These are phyloP conservation scores for Copromyces sp. DNA, from an alignment of 495 filamentous ascomycete genomes.

Conservation along the genomic window DNA sequence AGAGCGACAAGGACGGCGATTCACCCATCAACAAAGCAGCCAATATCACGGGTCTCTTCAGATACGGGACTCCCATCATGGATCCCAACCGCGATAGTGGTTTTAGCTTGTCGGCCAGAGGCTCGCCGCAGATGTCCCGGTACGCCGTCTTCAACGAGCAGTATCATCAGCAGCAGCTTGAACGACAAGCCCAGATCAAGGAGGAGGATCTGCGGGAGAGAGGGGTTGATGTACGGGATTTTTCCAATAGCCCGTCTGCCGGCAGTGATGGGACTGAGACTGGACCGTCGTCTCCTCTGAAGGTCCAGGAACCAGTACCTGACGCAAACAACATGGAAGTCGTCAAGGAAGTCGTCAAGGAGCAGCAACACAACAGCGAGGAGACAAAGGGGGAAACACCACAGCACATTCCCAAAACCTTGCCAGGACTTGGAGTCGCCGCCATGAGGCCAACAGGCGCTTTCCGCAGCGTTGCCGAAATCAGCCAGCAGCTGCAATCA, in stretches of 20 bases:
- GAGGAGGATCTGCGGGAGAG: slow-evolving; percentile 38
- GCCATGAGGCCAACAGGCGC: background rate
- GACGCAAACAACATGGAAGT: background rate
- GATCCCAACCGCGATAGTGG: slow-evolving; percentile 41
- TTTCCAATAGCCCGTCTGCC: background rate
- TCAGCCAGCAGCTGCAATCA: background rate
- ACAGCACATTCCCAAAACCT: background rate
- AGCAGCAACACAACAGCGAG: background rate
- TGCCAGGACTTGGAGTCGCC: background rate
- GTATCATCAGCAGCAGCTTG: background rate
- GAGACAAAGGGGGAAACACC: background rate
- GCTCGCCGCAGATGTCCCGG: slow-evolving; percentile 31
- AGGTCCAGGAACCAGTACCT: background rate
- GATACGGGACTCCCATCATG: background rate
- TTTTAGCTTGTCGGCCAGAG: slow-evolving; percentile 19
- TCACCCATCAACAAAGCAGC: background rate
- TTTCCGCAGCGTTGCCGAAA: background rate
- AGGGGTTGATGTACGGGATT: slow-evolving; percentile 40
- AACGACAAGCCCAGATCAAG: slow-evolving; percentile 10
- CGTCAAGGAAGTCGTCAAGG: background rate
- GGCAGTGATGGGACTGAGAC: background rate
- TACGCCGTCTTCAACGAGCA: background rate
- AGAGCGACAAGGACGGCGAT: background rate
- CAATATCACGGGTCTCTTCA: background rate
- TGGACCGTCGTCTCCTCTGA: background rate